Percentiles rank a stretch among this genome's conserved stretches.
Evolutionary conservation across 257 asterid genomes (phyloP).

Genomic region (Solanum infundibuliforme): DNA sequence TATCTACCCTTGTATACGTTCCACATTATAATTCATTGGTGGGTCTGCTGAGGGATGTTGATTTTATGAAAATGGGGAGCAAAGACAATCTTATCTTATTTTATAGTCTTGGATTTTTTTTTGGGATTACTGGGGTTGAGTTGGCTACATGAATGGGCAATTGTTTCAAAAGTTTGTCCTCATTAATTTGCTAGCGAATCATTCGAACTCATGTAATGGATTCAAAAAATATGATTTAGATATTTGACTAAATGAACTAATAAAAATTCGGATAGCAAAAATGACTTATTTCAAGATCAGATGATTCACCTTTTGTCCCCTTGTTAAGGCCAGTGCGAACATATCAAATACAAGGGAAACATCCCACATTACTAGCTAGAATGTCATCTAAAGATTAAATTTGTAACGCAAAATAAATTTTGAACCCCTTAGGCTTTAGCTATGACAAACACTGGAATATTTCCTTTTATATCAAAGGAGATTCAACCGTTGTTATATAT

Average conservation of each 20-base stretch:
- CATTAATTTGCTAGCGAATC: background rate
- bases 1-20: background rate
- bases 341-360: background rate
- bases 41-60: slow-evolving; percentile 17
- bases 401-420: background rate
- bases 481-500: background rate
- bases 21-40: slow-evolving; percentile 15
- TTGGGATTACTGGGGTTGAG: background rate
- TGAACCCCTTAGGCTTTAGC: background rate
- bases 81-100: slow-evolving; percentile 23
- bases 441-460: background rate
- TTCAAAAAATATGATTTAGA: background rate
- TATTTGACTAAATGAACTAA: background rate
- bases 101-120: slow-evolving; percentile 13
- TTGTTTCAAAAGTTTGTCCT: slow-evolving; percentile 6
- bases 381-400: background rate
- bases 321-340: background rate
- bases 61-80: slow-evolving; percentile 32
- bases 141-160: background rate
- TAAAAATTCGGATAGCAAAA: background rate
- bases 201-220: background rate
- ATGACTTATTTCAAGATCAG: background rate
- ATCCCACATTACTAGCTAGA: background rate
- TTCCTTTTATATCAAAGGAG: background rate
- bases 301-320: background rate